Evolutionary conservation across 306 rosid species (phyloP).

Genomic region (Castanea sativa): DNA sequence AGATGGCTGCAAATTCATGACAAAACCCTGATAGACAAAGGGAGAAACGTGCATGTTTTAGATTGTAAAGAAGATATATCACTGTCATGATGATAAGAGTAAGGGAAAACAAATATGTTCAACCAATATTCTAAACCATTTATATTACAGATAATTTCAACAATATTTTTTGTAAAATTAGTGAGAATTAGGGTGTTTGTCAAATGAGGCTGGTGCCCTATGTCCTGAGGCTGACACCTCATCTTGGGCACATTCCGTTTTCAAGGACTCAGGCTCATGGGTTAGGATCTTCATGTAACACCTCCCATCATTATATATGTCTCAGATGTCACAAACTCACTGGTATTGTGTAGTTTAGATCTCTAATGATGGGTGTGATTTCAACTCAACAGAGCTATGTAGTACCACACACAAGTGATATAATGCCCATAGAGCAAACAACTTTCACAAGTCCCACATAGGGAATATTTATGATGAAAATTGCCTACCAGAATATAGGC

Average conservation of each 20-base stretch:
- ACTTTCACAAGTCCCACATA: background rate
- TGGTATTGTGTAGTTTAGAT: background rate
- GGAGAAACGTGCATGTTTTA: background rate
- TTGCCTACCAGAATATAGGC: background rate
- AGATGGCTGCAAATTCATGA: constrained; percentile 97
- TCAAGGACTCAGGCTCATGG: background rate
- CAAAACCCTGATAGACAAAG: constrained; percentile 71
- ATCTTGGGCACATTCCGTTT: background rate
- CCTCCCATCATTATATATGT: background rate
- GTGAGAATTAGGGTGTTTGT: background rate
- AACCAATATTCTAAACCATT: background rate
- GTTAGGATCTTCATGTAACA: background rate
- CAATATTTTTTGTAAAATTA: background rate
- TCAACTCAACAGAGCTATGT: background rate
- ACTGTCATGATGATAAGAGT: background rate
- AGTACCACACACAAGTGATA: constrained; percentile 6
- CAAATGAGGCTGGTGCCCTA: background rate
- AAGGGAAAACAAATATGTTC: background rate
- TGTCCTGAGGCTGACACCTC: background rate
- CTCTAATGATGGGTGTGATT: background rate
- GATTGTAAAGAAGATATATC: background rate
- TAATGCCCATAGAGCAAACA: background rate
- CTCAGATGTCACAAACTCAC: background rate
- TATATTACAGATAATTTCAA: background rate
- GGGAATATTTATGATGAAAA: background rate